phyloP scores from a whole-genome alignment of 2,329 filamentous ascomycete genomes.

The Uncinocarpus reesii region DNA sequence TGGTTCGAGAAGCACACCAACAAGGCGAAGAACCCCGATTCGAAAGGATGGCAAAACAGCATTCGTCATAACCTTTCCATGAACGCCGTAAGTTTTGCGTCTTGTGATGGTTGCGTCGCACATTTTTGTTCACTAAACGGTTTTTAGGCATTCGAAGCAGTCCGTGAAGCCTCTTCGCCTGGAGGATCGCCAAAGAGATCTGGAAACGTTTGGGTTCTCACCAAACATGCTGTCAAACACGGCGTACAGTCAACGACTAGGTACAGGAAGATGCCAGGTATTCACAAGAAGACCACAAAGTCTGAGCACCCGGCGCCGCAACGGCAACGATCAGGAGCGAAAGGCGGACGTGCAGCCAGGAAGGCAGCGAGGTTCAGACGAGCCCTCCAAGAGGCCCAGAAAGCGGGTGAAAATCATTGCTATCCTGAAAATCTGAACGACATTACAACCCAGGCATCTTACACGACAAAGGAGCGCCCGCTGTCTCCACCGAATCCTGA shows the following conservation, averaged over 20 bases:
- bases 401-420: conserved; percentile 8
- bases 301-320: conserved; percentile 32
- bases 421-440: conserved; percentile 2
- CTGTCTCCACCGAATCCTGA: conserved; percentile 14
- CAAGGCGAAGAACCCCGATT: conserved; percentile 52
- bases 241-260: conserved; percentile 80
- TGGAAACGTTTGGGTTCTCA: conserved; percentile 71
- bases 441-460: conserved; percentile 9
- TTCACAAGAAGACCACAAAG: conserved; percentile 31
- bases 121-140: conserved; percentile 16
- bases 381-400: conserved; percentile 13
- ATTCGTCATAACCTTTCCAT: conserved; percentile 93
- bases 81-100: conserved; percentile 63
- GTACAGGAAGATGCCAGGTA: conserved; percentile 51
- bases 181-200: conserved; percentile 49
- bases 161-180: conserved; percentile 22
- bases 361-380: conserved; percentile 26
- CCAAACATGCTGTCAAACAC: conserved; percentile 54
- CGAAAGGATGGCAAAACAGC: conserved; percentile 85
- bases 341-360: conserved; percentile 33
- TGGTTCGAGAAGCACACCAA: conserved; percentile 79
- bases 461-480: neutral
- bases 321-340: conserved; percentile 35
- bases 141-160: conserved; percentile 28
- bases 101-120: neutral